phyloP scores from a whole-genome alignment of 495 filamentous ascomycete species.

The Talaromyces liani region DNA sequence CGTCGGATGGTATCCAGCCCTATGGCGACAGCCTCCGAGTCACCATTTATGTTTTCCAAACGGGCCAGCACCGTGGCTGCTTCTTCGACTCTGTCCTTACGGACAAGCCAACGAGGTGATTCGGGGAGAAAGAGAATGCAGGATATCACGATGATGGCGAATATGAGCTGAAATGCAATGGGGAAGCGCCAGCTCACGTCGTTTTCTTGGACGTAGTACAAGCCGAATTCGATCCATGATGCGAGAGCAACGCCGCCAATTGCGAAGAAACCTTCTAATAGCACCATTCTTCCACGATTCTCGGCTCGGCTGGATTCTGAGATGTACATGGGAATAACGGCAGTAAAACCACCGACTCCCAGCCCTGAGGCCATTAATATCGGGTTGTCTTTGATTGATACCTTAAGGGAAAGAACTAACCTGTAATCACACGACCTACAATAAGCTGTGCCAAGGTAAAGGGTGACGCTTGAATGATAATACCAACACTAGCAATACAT shows the following conservation, averaged over 20 bases:
- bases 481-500: constrained; percentile 8
- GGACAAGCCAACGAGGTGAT: constrained; percentile 58
- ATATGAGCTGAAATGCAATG: constrained; percentile 54
- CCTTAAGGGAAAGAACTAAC: background rate
- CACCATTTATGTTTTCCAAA: constrained; percentile 37
- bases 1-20: constrained; percentile 60
- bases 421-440: constrained; percentile 12
- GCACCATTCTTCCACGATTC: constrained; percentile 56
- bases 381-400: background rate
- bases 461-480: constrained; percentile 12
- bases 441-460: constrained; percentile 15
- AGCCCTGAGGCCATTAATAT: constrained; percentile 32
- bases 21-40: constrained; percentile 43
- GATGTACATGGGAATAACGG: constrained; percentile 49
- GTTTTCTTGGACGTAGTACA: constrained; percentile 47
- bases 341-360: constrained; percentile 51
- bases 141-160: constrained; percentile 44
- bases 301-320: constrained; percentile 58
- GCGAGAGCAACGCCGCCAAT: constrained; percentile 53
- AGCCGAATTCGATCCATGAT: constrained; percentile 55
- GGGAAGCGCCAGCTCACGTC: constrained; percentile 58
- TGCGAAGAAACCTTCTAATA: constrained; percentile 57
- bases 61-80: constrained; percentile 48
- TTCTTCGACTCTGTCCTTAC: constrained; percentile 48
- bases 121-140: constrained; percentile 53